phyloP scores from a whole-genome alignment of 2,329 filamentous ascomycete genomes.

The Triangularia verruculosa region DNA sequence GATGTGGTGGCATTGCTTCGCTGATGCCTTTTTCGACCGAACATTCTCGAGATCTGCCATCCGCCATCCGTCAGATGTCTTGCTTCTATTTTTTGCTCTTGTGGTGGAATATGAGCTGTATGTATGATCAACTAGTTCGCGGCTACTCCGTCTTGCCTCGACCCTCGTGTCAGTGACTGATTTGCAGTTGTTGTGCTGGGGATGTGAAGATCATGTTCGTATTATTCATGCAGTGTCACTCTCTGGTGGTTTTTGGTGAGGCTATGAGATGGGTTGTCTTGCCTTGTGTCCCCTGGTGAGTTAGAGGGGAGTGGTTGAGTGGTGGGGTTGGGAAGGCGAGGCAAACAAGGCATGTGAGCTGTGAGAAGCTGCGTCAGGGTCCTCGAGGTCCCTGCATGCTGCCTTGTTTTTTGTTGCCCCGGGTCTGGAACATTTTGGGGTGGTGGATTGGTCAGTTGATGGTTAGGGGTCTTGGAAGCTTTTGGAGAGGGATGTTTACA shows the following conservation, averaged over 20 bases:
- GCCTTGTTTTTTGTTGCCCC: background rate
- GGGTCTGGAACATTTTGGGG: conserved; percentile 6
- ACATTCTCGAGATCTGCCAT: background rate
- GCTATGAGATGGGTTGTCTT: background rate
- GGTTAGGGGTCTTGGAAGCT: background rate
- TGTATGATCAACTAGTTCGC: background rate
- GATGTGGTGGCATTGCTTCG: background rate
- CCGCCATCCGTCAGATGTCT: too few species aligned
- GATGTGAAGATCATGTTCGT: background rate
- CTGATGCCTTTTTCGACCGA: background rate
- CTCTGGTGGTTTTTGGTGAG: background rate
- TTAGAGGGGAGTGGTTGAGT: background rate
- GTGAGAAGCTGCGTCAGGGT: background rate
- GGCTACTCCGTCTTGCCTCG: background rate
- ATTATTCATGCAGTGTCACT: background rate
- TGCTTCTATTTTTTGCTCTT: background rate
- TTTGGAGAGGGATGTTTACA: background rate
- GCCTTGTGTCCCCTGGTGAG: background rate
- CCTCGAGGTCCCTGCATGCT: background rate
- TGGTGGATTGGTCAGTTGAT: background rate
- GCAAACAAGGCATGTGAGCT: background rate
- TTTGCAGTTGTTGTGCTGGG: background rate
- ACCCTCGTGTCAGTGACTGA: background rate
- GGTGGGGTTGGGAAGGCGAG: background rate
- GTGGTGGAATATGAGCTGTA: background rate